phyloP scores from a whole-genome alignment of 164 flowering plant genomes.

The Amborella trichopoda region DNA sequence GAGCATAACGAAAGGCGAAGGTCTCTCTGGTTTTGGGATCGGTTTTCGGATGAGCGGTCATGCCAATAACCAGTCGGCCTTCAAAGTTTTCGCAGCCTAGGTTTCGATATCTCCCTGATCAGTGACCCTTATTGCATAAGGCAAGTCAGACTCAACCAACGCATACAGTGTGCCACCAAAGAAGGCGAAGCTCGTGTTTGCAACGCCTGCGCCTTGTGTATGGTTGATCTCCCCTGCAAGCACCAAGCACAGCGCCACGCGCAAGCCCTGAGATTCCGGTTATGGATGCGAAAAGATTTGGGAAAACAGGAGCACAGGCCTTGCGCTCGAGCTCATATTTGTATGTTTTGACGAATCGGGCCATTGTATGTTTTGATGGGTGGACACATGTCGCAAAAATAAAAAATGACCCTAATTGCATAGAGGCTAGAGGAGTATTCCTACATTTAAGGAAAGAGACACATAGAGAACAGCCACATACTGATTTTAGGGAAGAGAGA shows the following conservation, averaged over 20 bases:
- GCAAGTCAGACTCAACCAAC: constrained; percentile 64
- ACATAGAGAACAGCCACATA: too few relatives aligned
- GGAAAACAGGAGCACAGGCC: constrained; percentile 34
- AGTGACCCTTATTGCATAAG: constrained; percentile 34
- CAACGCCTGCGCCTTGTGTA: constrained; percentile 44
- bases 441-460: too few relatives aligned
- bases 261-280: constrained; percentile 35
- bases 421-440: too few relatives aligned
- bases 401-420: too few relatives aligned
- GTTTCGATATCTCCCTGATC: constrained; percentile 53
- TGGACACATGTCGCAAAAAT: too few relatives aligned
- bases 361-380: too few relatives aligned
- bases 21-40: constrained; percentile 53
- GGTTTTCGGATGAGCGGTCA: constrained; percentile 82
- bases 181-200: constrained; percentile 62
- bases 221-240: constrained; percentile 44
- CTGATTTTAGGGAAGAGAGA: too few relatives aligned
- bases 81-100: too few relatives aligned
- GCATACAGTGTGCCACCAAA: constrained; percentile 44
- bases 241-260: constrained; percentile 26
- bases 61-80: too few relatives aligned
- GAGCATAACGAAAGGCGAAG: constrained; percentile 54
- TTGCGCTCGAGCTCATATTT: constrained; percentile 36
- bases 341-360: constrained; percentile 69
- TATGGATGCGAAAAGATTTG: constrained; percentile 55